These are phyloP conservation scores for Juncus inflexus DNA, from an alignment of 176 grass and related monocot genomes.

Conservation along the genomic window DNA sequence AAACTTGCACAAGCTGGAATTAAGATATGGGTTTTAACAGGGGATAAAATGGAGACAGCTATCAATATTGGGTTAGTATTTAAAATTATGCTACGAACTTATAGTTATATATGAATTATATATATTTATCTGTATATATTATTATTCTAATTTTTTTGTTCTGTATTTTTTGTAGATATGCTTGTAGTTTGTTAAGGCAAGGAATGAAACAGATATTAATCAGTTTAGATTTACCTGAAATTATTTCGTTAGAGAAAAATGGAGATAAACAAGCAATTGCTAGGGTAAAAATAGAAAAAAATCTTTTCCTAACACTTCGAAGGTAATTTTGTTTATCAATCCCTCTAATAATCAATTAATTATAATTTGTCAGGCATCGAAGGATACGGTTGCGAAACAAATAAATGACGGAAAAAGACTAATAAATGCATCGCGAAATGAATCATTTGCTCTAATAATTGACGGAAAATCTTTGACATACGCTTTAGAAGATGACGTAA, in stretches of 20 bases:
- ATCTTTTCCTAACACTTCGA: no score
- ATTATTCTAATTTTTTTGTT: slow-evolving; percentile 18
- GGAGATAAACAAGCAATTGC: slow-evolving; percentile 42
- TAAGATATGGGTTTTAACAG: slow-evolving; percentile 95
- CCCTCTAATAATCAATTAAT: background rate
- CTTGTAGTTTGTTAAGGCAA: slow-evolving; percentile 85
- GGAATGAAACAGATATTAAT: slow-evolving; percentile 93
- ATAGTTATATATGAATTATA: background rate
- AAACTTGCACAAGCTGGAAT: slow-evolving; percentile 97
- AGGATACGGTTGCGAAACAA: slow-evolving; percentile 43
- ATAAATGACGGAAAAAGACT: slow-evolving; percentile 52
- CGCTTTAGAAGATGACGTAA: slow-evolving; percentile 48
- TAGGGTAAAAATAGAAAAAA: slow-evolving; percentile 37
- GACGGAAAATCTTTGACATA: slow-evolving; percentile 84
- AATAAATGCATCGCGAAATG: slow-evolving; percentile 30
- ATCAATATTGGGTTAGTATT: slow-evolving; percentile 76
- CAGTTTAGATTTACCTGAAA: slow-evolving; percentile 60
- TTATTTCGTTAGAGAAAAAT: slow-evolving; percentile 59
- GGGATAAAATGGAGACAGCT: slow-evolving; percentile 96
- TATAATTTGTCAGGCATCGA: slow-evolving; percentile 47
- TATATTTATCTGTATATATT: background rate
- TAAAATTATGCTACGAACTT: slow-evolving; percentile 4
- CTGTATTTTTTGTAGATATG: slow-evolving; percentile 48
- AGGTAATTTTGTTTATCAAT: background rate
- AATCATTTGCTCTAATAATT: slow-evolving; percentile 73